Conservation (phyloP, 805 yeast species). For the Ogataea ganodermae region DNA sequence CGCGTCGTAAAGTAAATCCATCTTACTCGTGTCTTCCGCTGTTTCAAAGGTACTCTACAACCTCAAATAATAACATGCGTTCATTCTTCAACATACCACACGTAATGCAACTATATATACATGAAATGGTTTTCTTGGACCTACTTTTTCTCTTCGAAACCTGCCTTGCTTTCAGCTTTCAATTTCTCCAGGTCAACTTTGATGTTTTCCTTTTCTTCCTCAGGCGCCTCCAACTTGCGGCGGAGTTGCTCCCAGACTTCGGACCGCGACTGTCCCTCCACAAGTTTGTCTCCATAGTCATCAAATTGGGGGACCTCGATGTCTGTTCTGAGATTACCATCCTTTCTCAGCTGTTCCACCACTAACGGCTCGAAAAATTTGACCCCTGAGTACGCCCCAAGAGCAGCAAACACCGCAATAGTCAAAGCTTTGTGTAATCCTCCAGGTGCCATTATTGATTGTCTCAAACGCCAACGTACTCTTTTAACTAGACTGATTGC, state of each 20-base stretch:
- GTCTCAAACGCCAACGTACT: neutral
- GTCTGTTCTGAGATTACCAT: slow-evolving; percentile 64
- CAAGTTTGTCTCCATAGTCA: slow-evolving; percentile 39
- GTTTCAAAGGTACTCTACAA: too few relatives aligned
- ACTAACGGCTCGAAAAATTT: slow-evolving; percentile 76
- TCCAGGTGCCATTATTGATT: slow-evolving; percentile 5
- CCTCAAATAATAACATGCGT: neutral
- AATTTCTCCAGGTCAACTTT: slow-evolving; percentile 8
- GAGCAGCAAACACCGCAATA: slow-evolving; percentile 30
- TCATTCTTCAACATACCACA: neutral
- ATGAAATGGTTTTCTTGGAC: neutral
- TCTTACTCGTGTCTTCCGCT: too few relatives aligned
- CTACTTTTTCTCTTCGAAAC: slow-evolving; percentile 5
- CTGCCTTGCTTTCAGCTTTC: neutral
- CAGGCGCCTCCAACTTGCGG: slow-evolving; percentile 9
- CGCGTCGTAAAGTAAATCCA: neutral
- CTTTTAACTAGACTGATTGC: too few relatives aligned
- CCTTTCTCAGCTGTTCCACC: slow-evolving; percentile 64
- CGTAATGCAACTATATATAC: neutral
- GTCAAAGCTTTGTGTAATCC: slow-evolving; percentile 26
- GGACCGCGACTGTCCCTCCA: slow-evolving; percentile 22
- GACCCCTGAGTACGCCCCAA: slow-evolving; percentile 55
- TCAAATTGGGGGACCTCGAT: slow-evolving; percentile 57
- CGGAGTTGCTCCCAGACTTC: slow-evolving; percentile 23
- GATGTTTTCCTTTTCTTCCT: slow-evolving; percentile 13